These are phyloP conservation scores for Xylaria sp. DNA, from an alignment of 2,329 filamentous ascomycete species.

Conservation along the genomic window DNA sequence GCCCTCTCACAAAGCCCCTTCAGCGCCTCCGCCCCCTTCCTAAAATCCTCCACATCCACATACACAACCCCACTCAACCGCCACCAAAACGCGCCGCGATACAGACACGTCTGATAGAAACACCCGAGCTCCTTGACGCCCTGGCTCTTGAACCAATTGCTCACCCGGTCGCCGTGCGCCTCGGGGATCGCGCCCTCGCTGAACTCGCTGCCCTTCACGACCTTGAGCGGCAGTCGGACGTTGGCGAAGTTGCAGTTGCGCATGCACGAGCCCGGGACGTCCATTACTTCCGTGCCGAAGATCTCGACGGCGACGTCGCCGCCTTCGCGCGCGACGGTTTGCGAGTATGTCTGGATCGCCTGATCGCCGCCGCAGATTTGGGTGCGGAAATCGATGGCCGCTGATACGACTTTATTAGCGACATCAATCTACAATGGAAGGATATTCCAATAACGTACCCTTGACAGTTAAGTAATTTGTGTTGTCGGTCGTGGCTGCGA, in stretches of 20 bases:
- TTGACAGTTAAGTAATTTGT: constrained; percentile 53
- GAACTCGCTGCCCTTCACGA: not conserved
- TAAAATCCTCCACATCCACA: constrained; percentile 56
- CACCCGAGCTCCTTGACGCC: constrained; percentile 44
- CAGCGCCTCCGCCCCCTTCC: constrained; percentile 24
- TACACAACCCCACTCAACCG: constrained; percentile 61
- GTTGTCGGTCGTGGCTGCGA: constrained; percentile 52
- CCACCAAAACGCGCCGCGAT: constrained; percentile 54
- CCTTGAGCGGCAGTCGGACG: constrained; percentile 47
- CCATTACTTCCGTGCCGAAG: constrained; percentile 55
- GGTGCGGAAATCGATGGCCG: constrained; percentile 53
- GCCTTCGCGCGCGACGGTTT: constrained; percentile 45
- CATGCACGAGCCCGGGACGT: constrained; percentile 36
- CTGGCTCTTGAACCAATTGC: constrained; percentile 41
- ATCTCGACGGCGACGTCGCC: constrained; percentile 44
- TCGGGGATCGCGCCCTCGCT: constrained; percentile 27
- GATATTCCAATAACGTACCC: constrained; percentile 13
- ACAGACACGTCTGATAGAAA: constrained; percentile 51
- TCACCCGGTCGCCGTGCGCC: constrained; percentile 32
- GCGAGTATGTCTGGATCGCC: constrained; percentile 49
- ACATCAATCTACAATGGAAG: not conserved
- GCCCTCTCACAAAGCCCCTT: constrained; percentile 36
- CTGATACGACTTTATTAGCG: constrained; percentile 28
- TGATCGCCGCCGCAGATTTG: constrained; percentile 54
- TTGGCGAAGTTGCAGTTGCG: constrained; percentile 52